A percentile compares a stretch with the other conserved stretches of the same genome.
These are phyloP conservation scores for Chondrus crispus DNA, from an alignment of 23 red algal genomes.

Conservation along the genomic window DNA sequence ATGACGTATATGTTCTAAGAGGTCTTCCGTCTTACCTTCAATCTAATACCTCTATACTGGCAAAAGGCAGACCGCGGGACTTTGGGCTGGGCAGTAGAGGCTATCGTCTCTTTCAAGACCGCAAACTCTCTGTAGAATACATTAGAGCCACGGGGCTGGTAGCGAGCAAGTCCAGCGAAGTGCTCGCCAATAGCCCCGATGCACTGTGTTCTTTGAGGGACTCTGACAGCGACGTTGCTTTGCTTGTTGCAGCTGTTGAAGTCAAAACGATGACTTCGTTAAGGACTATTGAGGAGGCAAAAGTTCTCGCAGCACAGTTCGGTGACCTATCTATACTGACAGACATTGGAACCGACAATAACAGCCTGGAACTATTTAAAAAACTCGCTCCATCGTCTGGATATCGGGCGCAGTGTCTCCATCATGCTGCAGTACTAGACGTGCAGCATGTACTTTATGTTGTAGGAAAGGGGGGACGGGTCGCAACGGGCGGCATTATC, in stretches of 20 bases:
- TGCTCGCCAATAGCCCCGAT: not conserved
- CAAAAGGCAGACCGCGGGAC: not conserved
- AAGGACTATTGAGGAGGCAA: not conserved
- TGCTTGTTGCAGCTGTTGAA: not conserved
- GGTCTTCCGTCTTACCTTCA: not conserved
- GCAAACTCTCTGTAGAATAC: not conserved
- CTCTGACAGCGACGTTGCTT: too few species aligned
- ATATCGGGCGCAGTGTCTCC: not conserved
- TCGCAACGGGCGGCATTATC: not conserved
- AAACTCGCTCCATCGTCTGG: not conserved
- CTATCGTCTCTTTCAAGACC: not conserved
- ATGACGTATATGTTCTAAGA: not conserved
- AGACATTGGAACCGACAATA: not conserved
- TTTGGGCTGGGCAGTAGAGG: not conserved
- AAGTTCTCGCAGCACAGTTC: not conserved
- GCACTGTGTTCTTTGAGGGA: not conserved
- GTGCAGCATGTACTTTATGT: not conserved
- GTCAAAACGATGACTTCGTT: conserved; percentile 17
- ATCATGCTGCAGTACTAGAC: not conserved
- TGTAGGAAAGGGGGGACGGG: not conserved
- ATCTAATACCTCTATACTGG: not conserved
- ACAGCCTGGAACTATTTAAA: not conserved
- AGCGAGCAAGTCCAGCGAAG: not conserved
- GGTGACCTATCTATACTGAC: not conserved
- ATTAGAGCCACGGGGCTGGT: not conserved